Evolutionary conservation across 2,329 filamentous ascomycete genomes (phyloP), one percentile per base, ranked within the genome.

Genomic region (Cercospora sojina): DNA sequence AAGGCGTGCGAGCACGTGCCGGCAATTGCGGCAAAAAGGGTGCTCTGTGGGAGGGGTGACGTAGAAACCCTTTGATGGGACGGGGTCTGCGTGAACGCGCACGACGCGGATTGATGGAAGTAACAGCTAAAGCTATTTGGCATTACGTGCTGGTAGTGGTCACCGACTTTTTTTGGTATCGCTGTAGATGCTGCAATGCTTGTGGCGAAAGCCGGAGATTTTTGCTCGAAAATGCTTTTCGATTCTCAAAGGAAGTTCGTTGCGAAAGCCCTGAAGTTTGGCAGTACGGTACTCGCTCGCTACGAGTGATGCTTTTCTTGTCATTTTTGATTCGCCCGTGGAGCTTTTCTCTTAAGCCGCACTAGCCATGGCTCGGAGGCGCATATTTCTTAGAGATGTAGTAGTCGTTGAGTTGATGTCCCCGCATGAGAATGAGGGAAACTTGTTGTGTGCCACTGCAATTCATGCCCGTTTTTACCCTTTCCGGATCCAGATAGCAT

Each of bases 41-140:
- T 53, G 47, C 47, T 29, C 3, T n/a, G 16, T 16, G 47, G 16
- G 47, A 53, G 47, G 47, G 47, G 47, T 53, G 23, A 53, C 47
- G 23, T 27, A 53, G 23, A 23, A 53, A 47, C 47, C 12, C n/a
- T n/a, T 20, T 23, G 18, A 27, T 51, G 20, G 10, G 47, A 13
- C 27, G 10, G 20, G 18, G 18, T 20, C 41, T 20, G 41, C n/a
- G 41, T 38, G 35, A 38, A 38, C 35, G 16, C 35, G 35, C 35
- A n/a, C 35, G 35, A 41, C 47, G 47, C 47, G 47, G 47, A 53
- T 53, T 53, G 47, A 53, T 53, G 47, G 47, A 53, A 53, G 47
- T 27, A 53, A 25, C 9, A 53, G 47, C 23, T 53, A 10, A 27
- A 53, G 47, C 47, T 41, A 13, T 23, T 51, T 53, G 47, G 2